phyloP scores from a whole-genome alignment of 768 basidiomycete species.

The Suillus luteus region DNA sequence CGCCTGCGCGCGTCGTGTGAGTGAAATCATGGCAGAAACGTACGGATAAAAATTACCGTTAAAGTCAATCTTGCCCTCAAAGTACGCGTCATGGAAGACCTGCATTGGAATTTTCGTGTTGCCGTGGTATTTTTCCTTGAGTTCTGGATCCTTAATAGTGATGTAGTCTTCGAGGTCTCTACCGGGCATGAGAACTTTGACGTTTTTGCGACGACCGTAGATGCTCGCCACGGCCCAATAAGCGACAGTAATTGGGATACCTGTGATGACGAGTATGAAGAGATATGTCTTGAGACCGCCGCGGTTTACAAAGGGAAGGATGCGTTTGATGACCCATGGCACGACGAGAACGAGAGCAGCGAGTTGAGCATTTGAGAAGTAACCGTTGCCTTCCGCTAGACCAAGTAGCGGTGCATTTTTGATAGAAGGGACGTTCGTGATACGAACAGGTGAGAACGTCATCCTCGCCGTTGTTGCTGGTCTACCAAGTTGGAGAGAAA shows the following conservation, averaged over 20 bases:
- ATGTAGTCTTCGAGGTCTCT: constrained; percentile 90
- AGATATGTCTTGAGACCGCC: constrained; percentile 86
- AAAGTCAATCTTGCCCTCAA: constrained; percentile 94
- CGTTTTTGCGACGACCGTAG: constrained; percentile 79
- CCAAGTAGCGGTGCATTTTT: constrained; percentile 84
- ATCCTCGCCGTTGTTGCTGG: constrained; percentile 23
- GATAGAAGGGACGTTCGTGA: constrained; percentile 74
- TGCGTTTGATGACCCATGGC: constrained; percentile 82
- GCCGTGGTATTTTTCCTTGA: constrained; percentile 77
- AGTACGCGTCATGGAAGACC: constrained; percentile 95
- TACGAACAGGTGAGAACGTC: constrained; percentile 52
- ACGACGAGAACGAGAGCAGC: constrained; percentile 74
- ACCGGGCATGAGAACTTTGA: constrained; percentile 82
- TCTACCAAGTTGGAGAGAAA: not conserved
- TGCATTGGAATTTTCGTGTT: constrained; percentile 97
- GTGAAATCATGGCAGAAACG: not conserved
- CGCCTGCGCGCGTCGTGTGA: constrained; percentile 51
- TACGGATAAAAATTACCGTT: constrained; percentile 61
- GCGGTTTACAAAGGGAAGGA: constrained; percentile 79
- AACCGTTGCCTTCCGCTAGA: constrained; percentile 83
- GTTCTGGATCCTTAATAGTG: constrained; percentile 80
- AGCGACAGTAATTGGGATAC: constrained; percentile 72
- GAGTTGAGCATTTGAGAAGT: constrained; percentile 82
- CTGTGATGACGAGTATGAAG: constrained; percentile 74
- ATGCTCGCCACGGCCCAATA: constrained; percentile 92